These are phyloP conservation scores for Spiraea crenata DNA, from an alignment of 331 rosid genomes.

Conservation along the genomic window DNA sequence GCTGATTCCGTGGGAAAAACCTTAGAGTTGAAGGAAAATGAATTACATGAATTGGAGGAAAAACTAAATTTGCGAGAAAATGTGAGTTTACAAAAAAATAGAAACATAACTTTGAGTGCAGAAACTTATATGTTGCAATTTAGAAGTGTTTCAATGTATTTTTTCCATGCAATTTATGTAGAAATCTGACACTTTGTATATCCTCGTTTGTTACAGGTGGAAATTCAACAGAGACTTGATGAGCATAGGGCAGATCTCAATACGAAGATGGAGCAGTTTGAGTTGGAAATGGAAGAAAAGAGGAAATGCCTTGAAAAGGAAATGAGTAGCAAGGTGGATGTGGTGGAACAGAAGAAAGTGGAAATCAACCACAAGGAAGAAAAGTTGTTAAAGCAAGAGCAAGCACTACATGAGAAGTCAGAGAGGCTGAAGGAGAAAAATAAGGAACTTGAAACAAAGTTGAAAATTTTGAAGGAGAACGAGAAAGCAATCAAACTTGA, in stretches of 20 bases:
- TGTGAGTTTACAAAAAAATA: constrained; percentile 39
- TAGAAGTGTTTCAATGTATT: constrained; percentile 2
- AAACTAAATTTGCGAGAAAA: constrained; percentile 69
- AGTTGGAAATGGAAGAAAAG: constrained; percentile 63
- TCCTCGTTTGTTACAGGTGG: constrained; percentile 46
- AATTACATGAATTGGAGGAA: constrained; percentile 51
- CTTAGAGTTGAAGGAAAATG: constrained; percentile 57
- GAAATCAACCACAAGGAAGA: constrained; percentile 70
- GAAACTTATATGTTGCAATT: neutral
- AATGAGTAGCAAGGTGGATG: constrained; percentile 37
- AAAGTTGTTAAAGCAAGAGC: constrained; percentile 67
- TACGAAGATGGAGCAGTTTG: constrained; percentile 52
- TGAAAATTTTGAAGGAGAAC: constrained; percentile 54
- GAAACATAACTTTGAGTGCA: neutral
- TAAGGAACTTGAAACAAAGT: constrained; percentile 57
- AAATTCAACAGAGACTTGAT: constrained; percentile 56
- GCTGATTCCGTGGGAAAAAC: constrained; percentile 33
- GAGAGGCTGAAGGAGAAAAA: constrained; percentile 75
- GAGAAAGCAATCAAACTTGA: constrained; percentile 55
- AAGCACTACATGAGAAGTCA: constrained; percentile 58
- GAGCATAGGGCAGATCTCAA: constrained; percentile 54
- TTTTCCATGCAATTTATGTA: constrained; percentile 19
- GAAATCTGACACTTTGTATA: constrained; percentile 21
- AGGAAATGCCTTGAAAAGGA: constrained; percentile 53
- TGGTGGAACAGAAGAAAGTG: constrained; percentile 55